Evolutionary conservation across 371 early-diverging fungal species (phyloP), one percentile per base, ranked within the genome.

Genomic region (Cokeromyces recurvatus): DNA sequence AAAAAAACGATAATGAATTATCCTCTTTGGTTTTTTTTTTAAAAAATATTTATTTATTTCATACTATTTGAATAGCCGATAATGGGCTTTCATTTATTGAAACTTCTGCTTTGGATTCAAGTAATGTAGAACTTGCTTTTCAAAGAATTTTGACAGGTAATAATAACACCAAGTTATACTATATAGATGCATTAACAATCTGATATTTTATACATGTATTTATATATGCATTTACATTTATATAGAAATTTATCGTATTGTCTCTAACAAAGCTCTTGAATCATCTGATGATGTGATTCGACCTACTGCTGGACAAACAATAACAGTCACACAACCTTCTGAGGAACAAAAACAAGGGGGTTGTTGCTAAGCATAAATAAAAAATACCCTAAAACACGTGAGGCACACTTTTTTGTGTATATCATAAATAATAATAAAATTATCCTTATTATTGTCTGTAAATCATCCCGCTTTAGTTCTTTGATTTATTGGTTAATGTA

Each of bases 91-190:
- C 86, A 15, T 96, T 96, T 54, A 95, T 95, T 51, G 97, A 96
- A 68, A 95, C 97, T 2, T 96, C 97, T 15, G 97, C 97, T 31
- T 69, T 95, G 68, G 95, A 96, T 57, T 72, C 91, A 15, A 90
- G 84, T 71, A 96, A 96, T 73, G 97, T 96, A 43, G 97, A 96
- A 57, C 75, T 86, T 40, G 86, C 95, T 20, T 95, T 96, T 79
- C 91, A 92, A 64, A 79, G 86, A 53, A 95, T 94, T 46, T 71
- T 95, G 64, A 90, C 92, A 47, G 91, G 93, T 90, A 81, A 61
- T 29, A 47, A 52, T 41, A 36, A 46, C 27, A 49, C 22, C n/a
- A n/a, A n/a, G n/a, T n/a, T n/a, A n/a, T n/a, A n/a, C n/a, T n/a
- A n/a, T n/a, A n/a, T n/a, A n/a, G n/a, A n/a, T n/a, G n/a, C n/a